Evolutionary conservation across 2,329 filamentous ascomycete genomes (phyloP).

Genomic region (Phialophora chinensis): DNA sequence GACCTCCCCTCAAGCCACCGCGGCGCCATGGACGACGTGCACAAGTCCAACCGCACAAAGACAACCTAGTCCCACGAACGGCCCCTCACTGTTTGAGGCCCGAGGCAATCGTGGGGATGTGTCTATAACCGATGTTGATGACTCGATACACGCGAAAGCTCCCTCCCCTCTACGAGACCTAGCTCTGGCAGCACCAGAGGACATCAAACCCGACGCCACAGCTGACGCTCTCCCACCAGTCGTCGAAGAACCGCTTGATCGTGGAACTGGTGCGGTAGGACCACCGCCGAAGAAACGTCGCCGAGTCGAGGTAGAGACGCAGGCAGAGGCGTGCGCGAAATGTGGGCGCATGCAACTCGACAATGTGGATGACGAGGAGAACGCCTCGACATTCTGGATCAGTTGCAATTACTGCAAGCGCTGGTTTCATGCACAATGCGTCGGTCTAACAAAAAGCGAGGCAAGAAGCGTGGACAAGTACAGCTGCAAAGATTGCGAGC

Average conservation of each 20-base stretch:
- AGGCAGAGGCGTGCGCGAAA: constrained; percentile 54
- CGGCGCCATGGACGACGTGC: constrained; percentile 7
- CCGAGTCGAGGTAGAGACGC: constrained; percentile 29
- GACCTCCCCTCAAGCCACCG: constrained; percentile 7
- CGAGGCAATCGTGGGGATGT: neutral
- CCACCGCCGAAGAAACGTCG: constrained; percentile 30
- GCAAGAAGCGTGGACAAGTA: constrained; percentile 72
- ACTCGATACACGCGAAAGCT: constrained; percentile 5
- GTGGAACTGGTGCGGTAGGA: constrained; percentile 1
- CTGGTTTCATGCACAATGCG: constrained; percentile 72
- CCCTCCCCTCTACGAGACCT: neutral
- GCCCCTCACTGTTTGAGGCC: neutral
- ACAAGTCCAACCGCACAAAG: constrained; percentile 14
- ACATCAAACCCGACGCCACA: neutral
- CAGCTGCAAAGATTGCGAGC: constrained; percentile 66
- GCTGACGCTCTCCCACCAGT: constrained; percentile 1
- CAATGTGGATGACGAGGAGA: constrained; percentile 53
- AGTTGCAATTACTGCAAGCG: constrained; percentile 71
- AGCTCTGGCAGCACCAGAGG: neutral
- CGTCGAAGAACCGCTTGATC: constrained; percentile 8
- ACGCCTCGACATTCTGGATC: constrained; percentile 62
- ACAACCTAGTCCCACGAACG: constrained; percentile 12
- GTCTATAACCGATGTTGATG: neutral
- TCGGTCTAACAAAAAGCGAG: constrained; percentile 68
- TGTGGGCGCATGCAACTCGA: constrained; percentile 63